Evolutionary conservation across 2,329 filamentous ascomycete genomes (phyloP), one percentile per base, ranked within the genome.

Genomic region (Xylaria digitata): DNA sequence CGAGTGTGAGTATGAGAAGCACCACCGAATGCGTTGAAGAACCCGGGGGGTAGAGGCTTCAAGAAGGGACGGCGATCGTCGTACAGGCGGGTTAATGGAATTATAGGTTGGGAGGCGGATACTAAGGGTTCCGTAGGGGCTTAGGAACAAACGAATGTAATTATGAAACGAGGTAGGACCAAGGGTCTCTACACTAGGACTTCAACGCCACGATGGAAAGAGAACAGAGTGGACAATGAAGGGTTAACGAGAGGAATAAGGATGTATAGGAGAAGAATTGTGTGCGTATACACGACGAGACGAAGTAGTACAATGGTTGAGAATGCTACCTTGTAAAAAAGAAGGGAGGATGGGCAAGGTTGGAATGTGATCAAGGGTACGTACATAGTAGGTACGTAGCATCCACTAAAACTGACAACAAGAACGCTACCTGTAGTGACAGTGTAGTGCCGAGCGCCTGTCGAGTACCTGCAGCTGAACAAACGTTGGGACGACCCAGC

Each of bases 321-420:
- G 26, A 26, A 26, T 26, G 26, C 26, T 26, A 26, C 26, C 26
- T 26, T 26, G 26, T 26, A 5, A 26, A 50, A 55, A 57, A 62
- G 61, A 59, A 46, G 66, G 61, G 59, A 60, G 17, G 37, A 63
- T 52, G 58, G 63, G 59, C 45, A 61, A 66, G 66, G 21, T 26
- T 26, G 26, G 26, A 26, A 26, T 26, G 26, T 26, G 26, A 26
- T 26, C 26, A 26, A 26, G 26, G 26, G 26, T 26, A 26, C 26
- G 26, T 53, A 50, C n/a, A n/a, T n/a, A n/a, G n/a, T n/a, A n/a
- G 26, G 26, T 26, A 26, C 26, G 26, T 53, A 50, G 34, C 30
- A 54, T 48, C 21, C 45, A 56, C 43, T 53, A 57, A 61, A 50
- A 61, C 48, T n/a, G 37, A 46, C 40, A 32, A 15, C 26, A 26